Evolutionary conservation across 1,284 basidiomycete genomes (phyloP).

Genomic region (Sporisorium graminicola): DNA sequence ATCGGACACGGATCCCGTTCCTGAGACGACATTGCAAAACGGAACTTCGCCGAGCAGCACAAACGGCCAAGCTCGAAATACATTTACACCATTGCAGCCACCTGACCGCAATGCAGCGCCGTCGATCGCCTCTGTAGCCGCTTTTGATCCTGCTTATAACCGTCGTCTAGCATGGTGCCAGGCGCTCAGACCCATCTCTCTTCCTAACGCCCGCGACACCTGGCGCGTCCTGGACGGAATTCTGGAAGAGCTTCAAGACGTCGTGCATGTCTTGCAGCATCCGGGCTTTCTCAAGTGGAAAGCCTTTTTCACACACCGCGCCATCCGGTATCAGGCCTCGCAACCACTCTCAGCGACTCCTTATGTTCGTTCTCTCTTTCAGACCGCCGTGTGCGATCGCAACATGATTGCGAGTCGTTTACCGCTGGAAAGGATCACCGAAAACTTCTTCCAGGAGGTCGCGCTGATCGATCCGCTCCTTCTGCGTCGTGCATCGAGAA

Average conservation of each 20-base stretch:
- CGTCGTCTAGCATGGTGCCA: slow-evolving; percentile 80
- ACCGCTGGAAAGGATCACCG: slow-evolving; percentile 41
- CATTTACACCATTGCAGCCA: slow-evolving; percentile 5
- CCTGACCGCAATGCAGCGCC: slow-evolving; percentile 52
- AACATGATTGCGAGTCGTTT: slow-evolving; percentile 49
- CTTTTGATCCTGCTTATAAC: slow-evolving; percentile 80
- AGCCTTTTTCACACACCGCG: slow-evolving; percentile 40
- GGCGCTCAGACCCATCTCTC: slow-evolving; percentile 77
- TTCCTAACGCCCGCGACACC: slow-evolving; percentile 74
- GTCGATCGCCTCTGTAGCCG: slow-evolving; percentile 74
- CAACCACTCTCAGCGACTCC: slow-evolving; percentile 31
- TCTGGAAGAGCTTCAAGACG: slow-evolving; percentile 76
- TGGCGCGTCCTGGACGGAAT: slow-evolving; percentile 75
- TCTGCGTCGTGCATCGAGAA: slow-evolving; percentile 28
- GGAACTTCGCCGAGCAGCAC: neutral
- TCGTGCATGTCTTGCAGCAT: slow-evolving; percentile 30
- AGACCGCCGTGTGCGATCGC: slow-evolving; percentile 49
- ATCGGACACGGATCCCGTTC: neutral
- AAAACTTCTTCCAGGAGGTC: slow-evolving; percentile 46
- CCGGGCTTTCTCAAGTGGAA: slow-evolving; percentile 41
- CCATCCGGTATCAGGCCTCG: slow-evolving; percentile 27
- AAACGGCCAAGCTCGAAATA: neutral
- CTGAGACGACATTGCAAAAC: neutral
- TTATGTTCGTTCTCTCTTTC: slow-evolving; percentile 43
- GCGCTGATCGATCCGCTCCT: slow-evolving; percentile 46